A percentile compares a stretch with the other conserved stretches of the same genome.
These are phyloP conservation scores for Lipomyces oligophaga DNA, from an alignment of 805 yeast genomes.

Conservation along the genomic window DNA sequence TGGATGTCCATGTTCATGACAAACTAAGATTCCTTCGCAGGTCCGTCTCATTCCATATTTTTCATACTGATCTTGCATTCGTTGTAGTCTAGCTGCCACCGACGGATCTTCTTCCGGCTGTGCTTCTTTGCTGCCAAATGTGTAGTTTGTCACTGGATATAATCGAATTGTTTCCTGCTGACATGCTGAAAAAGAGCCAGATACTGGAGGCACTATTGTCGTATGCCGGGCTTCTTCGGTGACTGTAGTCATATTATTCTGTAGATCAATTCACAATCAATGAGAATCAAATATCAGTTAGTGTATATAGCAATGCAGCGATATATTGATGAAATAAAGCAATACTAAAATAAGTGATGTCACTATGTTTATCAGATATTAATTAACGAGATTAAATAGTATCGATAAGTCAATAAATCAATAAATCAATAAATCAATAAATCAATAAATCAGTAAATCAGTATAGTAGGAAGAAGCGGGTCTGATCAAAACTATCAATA, in stretches of 20 bases:
- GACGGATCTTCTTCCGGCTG: conserved; percentile 37
- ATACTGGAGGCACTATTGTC: conserved; percentile 25
- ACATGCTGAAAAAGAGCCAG: conserved; percentile 28
- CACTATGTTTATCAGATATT: no score
- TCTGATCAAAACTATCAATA: no score
- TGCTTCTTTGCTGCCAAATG: conserved; percentile 34
- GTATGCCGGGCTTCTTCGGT: conserved; percentile 30
- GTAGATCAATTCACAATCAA: no score
- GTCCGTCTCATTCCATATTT: conserved; percentile 35
- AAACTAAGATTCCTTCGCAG: conserved; percentile 35
- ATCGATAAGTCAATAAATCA: no score
- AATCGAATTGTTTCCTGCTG: conserved; percentile 33
- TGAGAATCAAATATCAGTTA: no score
- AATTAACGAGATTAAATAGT: no score
- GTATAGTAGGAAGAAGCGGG: no score
- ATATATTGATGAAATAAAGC: no score
- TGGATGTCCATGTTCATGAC: conserved; percentile 39
- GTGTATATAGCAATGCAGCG: no score
- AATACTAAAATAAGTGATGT: no score
- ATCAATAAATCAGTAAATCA: no score
- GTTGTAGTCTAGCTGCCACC: conserved; percentile 32
- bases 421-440: no score
- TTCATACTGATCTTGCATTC: conserved; percentile 35
- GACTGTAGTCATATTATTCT: conserved; percentile 21
- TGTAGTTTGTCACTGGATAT: conserved; percentile 37